Evolutionary conservation across 2,329 filamentous ascomycete genomes (phyloP).

Genomic region (Monilinia vaccinii-corymbosi): DNA sequence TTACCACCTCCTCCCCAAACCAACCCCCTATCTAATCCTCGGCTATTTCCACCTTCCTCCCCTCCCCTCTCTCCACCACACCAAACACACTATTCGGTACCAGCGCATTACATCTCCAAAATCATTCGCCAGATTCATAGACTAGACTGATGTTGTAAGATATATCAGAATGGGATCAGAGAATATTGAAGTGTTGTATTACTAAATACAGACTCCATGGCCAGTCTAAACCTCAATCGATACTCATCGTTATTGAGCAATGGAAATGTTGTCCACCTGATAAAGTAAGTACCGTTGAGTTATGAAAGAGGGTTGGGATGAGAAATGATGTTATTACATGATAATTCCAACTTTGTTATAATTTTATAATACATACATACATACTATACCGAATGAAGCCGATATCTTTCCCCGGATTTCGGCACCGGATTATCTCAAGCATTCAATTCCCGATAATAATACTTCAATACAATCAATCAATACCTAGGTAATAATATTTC

Average conservation of each 20-base stretch:
- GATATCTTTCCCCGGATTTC: not conserved
- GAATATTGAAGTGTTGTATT: not conserved
- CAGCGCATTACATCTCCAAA: not conserved
- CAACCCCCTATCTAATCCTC: not conserved
- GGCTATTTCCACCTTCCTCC: not conserved
- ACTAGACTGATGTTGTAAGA: too few species aligned
- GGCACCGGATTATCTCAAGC: conserved; percentile 1
- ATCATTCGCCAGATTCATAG: not conserved
- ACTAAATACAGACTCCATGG: not conserved
- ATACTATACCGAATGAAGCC: not conserved
- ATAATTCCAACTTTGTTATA: too few species aligned
- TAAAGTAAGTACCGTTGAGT: not conserved
- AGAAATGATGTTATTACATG: too few species aligned
- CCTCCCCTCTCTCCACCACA: not conserved
- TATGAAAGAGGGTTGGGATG: too few species aligned
- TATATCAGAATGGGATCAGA: too few species aligned
- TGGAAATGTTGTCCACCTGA: not conserved
- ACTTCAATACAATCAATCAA: too few species aligned
- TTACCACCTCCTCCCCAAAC: too few species aligned
- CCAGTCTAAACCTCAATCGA: not conserved
- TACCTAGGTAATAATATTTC: not conserved
- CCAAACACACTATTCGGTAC: not conserved
- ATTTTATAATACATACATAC: too few species aligned
- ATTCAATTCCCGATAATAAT: not conserved
- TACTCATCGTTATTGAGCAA: not conserved